These are phyloP conservation scores for Rhodotorula sphaerocarpa DNA, from an alignment of 768 basidiomycete genomes.

Conservation along the genomic window DNA sequence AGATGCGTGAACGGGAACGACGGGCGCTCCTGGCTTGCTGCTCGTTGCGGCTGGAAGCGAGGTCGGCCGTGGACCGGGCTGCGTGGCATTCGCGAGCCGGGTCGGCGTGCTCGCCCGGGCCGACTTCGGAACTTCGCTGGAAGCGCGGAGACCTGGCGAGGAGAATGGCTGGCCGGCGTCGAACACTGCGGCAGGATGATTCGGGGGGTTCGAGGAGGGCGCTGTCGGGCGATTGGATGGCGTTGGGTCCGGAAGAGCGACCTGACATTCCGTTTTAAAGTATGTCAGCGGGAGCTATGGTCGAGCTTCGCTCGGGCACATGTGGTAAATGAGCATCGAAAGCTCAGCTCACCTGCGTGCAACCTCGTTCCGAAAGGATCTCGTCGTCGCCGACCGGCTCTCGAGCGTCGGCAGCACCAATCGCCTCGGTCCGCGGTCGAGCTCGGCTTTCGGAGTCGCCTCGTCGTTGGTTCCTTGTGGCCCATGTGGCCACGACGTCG, in stretches of 20 bases:
- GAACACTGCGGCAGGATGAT: background rate
- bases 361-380: slow-evolving; percentile 5
- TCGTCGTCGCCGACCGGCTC: slow-evolving; percentile 12
- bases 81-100: too few species aligned
- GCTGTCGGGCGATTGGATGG: background rate
- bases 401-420: too few species aligned
- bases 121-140: too few species aligned
- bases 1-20: too few species aligned
- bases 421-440: too few species aligned
- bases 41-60: too few species aligned
- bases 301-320: background rate
- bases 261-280: too few species aligned
- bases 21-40: too few species aligned
- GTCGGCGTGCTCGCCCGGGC: too few species aligned
- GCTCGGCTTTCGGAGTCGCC: background rate
- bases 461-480: background rate
- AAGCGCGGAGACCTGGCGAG: slow-evolving; percentile 5
- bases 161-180: background rate
- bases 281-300: background rate
- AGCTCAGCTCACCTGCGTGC: slow-evolving; percentile 7
- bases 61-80: too few species aligned
- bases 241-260: slow-evolving; percentile 6
- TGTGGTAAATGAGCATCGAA: background rate
- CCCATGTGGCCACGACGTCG: too few species aligned
- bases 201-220: background rate